Percentiles rank a stretch among this genome's conserved stretches.
Conservation (phyloP, 1,139 yeast genomes). For the Maudiozyma humilis region DNA sequence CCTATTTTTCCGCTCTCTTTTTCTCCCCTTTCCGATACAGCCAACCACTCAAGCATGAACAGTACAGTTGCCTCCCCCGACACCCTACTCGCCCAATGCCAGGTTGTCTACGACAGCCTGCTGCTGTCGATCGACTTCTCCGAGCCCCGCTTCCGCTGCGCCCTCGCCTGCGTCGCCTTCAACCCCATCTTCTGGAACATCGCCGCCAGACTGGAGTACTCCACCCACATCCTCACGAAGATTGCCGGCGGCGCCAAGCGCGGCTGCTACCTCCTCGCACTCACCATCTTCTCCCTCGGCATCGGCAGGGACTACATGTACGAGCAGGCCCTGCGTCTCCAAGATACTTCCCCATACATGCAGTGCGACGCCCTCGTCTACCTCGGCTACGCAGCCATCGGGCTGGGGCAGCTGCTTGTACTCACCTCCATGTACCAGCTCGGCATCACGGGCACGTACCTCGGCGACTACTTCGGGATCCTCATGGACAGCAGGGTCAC, state of each 20-base stretch:
- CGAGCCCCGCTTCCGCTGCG: conserved; percentile 25
- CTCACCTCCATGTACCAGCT: conserved; percentile 83
- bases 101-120: conserved; percentile 1
- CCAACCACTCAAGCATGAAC: too few species aligned
- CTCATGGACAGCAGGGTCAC: conserved; percentile 85
- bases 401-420: conserved; percentile 71
- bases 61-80: too few species aligned
- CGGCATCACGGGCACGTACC: conserved; percentile 91
- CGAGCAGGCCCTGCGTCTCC: conserved; percentile 56
- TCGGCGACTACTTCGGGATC: conserved; percentile 96
- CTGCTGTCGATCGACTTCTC: conserved; percentile 6
- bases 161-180: conserved; percentile 62
- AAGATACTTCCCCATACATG: conserved; percentile 40
- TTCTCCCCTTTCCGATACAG: too few species aligned
- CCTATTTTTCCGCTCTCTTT: too few species aligned
- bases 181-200: conserved; percentile 95
- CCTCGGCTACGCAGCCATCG: conserved; percentile 44
- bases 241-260: conserved; percentile 50
- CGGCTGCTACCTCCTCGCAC: conserved; percentile 81
- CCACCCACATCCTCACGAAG: conserved; percentile 65
- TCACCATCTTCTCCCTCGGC: conserved; percentile 77
- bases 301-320: conserved; percentile 71
- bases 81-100: not conserved
- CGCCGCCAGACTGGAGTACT: conserved; percentile 80
- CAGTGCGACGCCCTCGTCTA: conserved; percentile 36